These are phyloP conservation scores for Lomentospora prolificans DNA, from an alignment of 2,329 filamentous ascomycete species.

Conservation along the genomic window DNA sequence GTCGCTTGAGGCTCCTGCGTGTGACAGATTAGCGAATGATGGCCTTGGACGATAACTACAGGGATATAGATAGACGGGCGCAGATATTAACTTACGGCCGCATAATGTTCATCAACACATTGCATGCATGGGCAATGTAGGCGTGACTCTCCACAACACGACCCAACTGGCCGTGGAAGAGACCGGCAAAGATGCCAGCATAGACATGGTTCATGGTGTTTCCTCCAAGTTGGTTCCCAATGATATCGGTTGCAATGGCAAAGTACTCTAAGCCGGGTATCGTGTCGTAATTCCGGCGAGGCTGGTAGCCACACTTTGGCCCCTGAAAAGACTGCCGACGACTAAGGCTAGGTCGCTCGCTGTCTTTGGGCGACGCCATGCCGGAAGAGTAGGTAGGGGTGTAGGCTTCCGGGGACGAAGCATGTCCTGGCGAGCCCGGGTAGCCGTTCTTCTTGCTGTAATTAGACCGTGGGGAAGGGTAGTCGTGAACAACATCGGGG, in stretches of 20 bases:
- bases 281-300: conserved; percentile 64
- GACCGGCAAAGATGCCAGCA: conserved; percentile 69
- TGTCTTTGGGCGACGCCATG: conserved; percentile 42
- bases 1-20: conserved; percentile 2
- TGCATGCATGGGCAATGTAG: conserved; percentile 47
- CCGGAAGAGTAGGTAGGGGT: conserved; percentile 34
- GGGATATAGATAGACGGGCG: no score
- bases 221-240: conserved; percentile 70
- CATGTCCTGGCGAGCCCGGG: conserved; percentile 5
- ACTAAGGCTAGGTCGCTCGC: conserved; percentile 33
- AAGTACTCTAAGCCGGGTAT: conserved; percentile 89
- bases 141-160: conserved; percentile 76
- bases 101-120: conserved; percentile 60
- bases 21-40: conserved; percentile 18
- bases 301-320: conserved; percentile 15
- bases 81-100: conserved; percentile 54
- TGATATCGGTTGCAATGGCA: conserved; percentile 73
- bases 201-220: conserved; percentile 78
- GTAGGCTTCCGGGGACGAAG: conserved; percentile 36
- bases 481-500: conserved; percentile 42
- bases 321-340: conserved; percentile 44
- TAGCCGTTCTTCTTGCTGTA: conserved; percentile 29
- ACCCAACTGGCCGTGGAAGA: conserved; percentile 84
- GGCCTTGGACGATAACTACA: conserved; percentile 17
- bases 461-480: background rate